Conservation (phyloP, 1,284 basidiomycete species). For the Sporisorium graminicola region DNA sequence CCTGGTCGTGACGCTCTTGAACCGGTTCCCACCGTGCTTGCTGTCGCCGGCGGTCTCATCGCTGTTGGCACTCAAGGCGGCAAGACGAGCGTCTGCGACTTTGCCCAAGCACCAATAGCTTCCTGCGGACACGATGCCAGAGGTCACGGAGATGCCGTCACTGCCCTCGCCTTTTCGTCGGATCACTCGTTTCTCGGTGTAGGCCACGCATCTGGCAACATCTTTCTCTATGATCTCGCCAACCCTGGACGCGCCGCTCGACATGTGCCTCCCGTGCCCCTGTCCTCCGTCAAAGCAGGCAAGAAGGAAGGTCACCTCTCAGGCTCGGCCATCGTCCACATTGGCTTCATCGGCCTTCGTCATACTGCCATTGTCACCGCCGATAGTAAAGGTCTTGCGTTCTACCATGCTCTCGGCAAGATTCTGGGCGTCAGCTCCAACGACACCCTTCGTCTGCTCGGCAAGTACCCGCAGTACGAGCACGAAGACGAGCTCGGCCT, state of each 20-base stretch:
- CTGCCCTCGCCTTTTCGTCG: slow-evolving; percentile 88
- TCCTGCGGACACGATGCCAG: slow-evolving; percentile 48
- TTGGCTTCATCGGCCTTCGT: slow-evolving; percentile 91
- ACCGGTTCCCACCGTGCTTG: slow-evolving; percentile 81
- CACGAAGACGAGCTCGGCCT: slow-evolving; percentile 42
- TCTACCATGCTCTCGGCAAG: slow-evolving; percentile 94
- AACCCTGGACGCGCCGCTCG: slow-evolving; percentile 76
- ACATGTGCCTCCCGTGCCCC: slow-evolving; percentile 79
- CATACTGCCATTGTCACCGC: slow-evolving; percentile 94
- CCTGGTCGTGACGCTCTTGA: slow-evolving; percentile 74
- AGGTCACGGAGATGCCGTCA: slow-evolving; percentile 76
- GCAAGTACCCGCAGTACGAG: slow-evolving; percentile 76
- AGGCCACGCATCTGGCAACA: slow-evolving; percentile 86
- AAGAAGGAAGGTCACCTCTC: slow-evolving; percentile 90
- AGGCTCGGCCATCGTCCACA: slow-evolving; percentile 85
- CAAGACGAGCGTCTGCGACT: slow-evolving; percentile 86
- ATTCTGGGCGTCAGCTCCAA: slow-evolving; percentile 94
- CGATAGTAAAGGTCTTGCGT: slow-evolving; percentile 90
- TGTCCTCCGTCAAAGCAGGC: slow-evolving; percentile 80
- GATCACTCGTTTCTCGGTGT: slow-evolving; percentile 93
- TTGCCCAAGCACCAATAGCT: slow-evolving; percentile 76
- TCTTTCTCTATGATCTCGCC: slow-evolving; percentile 87
- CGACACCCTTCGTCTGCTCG: slow-evolving; percentile 92
- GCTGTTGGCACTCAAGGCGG: slow-evolving; percentile 89
- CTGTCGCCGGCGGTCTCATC: slow-evolving; percentile 85